Evolutionary conservation across 2,329 filamentous ascomycete species (phyloP).

Genomic region (Calonectria hawksworthii): DNA sequence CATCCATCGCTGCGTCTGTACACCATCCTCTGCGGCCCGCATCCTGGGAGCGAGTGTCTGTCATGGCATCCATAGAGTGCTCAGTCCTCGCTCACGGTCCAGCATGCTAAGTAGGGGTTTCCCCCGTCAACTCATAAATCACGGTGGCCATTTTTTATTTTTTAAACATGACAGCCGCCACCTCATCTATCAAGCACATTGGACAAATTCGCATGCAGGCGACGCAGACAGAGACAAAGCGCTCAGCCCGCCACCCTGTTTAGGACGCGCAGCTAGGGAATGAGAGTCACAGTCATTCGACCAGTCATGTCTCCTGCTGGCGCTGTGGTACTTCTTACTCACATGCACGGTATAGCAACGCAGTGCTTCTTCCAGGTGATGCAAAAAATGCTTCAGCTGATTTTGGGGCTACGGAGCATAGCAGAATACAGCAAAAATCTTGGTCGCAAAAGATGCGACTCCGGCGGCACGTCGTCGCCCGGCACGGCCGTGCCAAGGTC

Average conservation of each 20-base stretch:
- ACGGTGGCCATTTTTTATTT: not conserved
- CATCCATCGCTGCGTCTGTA: constrained; percentile 4
- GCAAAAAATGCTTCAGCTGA: constrained; percentile 16
- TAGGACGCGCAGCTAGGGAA: constrained; percentile 27
- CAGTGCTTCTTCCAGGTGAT: constrained; percentile 1
- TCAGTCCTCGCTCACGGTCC: constrained; percentile 18
- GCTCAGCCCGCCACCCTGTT: constrained; percentile 32
- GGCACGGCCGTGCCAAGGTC: constrained; percentile 25
- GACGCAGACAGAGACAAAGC: constrained; percentile 20
- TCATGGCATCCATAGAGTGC: constrained; percentile 3
- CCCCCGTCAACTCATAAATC: constrained; percentile 11
- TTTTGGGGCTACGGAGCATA: not conserved
- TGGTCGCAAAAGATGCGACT: constrained; percentile 14
- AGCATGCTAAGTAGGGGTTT: constrained; percentile 29
- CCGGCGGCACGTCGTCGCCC: constrained; percentile 26
- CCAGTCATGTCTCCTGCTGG: constrained; percentile 1
- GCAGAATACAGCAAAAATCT: constrained; percentile 7
- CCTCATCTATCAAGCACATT: constrained; percentile 3
- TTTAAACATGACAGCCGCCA: constrained; percentile 10
- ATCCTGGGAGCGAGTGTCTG: constrained; percentile 12
- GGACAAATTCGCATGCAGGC: constrained; percentile 16
- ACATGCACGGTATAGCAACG: not conserved
- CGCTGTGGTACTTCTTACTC: not conserved
- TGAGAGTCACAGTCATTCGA: constrained; percentile 20
- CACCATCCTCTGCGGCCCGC: constrained; percentile 1